Evolutionary conservation across 1,139 yeast species (phyloP).

Genomic region (Blastobotrys raffinosifermentans): DNA sequence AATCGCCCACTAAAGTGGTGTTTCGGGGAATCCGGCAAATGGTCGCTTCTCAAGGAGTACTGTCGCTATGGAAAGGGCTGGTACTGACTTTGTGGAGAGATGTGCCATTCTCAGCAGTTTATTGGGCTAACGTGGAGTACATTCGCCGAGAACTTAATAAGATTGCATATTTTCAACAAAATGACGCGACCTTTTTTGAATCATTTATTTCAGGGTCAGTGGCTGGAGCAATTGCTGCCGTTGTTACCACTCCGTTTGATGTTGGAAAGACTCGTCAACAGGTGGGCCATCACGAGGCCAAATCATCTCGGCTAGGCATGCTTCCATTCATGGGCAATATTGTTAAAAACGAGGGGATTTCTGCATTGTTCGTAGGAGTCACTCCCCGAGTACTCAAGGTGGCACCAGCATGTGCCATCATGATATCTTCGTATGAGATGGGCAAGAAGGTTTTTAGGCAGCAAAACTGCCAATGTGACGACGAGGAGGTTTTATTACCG

Average conservation of each 20-base stretch:
- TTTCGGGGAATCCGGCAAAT: conserved; percentile 52
- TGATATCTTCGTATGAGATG: conserved; percentile 93
- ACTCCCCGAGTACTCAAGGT: conserved; percentile 82
- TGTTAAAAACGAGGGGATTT: conserved; percentile 61
- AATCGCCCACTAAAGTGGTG: conserved; percentile 33
- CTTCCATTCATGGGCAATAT: conserved; percentile 59
- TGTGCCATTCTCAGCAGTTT: conserved; percentile 92
- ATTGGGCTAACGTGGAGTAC: conserved; percentile 66
- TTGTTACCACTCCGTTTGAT: conserved; percentile 89
- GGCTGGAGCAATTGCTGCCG: conserved; percentile 81
- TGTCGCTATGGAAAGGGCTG: conserved; percentile 74
- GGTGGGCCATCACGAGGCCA: conserved; percentile 41
- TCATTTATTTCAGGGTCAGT: conserved; percentile 80
- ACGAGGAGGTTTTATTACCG: too few relatives aligned
- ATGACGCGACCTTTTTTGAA: conserved; percentile 54
- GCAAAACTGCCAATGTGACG: conserved; percentile 14
- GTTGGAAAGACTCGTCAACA: conserved; percentile 95
- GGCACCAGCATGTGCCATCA: conserved; percentile 97
- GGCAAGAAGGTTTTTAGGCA: conserved; percentile 57
- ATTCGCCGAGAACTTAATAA: conserved; percentile 23
- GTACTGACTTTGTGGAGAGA: conserved; percentile 92
- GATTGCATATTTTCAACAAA: conserved; percentile 21
- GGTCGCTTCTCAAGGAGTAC: conserved; percentile 51
- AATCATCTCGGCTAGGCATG: conserved; percentile 43
- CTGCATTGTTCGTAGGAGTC: conserved; percentile 78